Conservation (phyloP, 441 rosid species). For the Pelargonium citronellum region DNA sequence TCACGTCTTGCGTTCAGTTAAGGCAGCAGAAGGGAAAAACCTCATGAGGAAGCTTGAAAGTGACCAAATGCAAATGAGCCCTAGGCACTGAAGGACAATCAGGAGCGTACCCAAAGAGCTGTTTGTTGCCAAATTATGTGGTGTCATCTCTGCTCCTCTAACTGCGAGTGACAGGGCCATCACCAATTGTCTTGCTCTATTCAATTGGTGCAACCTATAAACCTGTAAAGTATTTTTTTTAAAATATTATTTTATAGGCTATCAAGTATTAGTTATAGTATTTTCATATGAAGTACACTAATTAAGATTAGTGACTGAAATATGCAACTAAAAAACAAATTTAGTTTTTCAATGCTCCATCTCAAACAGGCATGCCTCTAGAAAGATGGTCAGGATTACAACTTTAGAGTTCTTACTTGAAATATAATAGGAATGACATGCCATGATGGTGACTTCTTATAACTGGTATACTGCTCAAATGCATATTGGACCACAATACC, state of each 20-base stretch:
- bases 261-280: not conserved
- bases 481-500: conserved; percentile 91
- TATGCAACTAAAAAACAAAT: not conserved
- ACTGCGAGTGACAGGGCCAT: conserved; percentile 85
- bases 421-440: conserved; percentile 73
- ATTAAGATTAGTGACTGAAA: not conserved
- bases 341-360: not conserved
- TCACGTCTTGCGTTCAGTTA: conserved; percentile 28
- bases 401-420: conserved; percentile 48
- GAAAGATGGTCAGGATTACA: not conserved
- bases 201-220: conserved; percentile 91
- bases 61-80: conserved; percentile 88
- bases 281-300: not conserved
- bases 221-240: conserved; percentile 42
- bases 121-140: conserved; percentile 81
- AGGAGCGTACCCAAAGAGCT: conserved; percentile 72
- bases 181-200: conserved; percentile 89
- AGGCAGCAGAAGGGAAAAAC: conserved; percentile 42
- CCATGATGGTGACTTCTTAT: conserved; percentile 67
- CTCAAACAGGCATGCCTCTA: not conserved
- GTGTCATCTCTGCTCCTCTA: conserved; percentile 78
- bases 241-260: conserved; percentile 1
- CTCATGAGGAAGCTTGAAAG: conserved; percentile 91
- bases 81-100: conserved; percentile 86
- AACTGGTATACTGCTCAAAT: conserved; percentile 79